phyloP scores from a whole-genome alignment of 164 flowering plant genomes.

The Echeveria elegans region DNA sequence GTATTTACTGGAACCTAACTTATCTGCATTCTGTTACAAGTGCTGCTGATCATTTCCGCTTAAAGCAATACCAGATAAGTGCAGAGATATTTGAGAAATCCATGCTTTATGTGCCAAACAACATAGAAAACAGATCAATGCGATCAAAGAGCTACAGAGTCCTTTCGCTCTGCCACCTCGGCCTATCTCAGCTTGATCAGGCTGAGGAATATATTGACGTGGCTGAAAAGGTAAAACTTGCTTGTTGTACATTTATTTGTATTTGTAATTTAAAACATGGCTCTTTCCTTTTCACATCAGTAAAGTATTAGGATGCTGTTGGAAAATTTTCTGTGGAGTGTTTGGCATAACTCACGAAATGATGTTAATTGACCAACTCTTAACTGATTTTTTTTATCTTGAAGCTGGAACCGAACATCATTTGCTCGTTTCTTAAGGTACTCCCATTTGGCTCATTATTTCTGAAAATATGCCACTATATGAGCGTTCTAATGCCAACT shows the following conservation, averaged over 20 bases:
- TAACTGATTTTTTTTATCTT: background rate
- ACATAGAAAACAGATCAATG: conserved; percentile 47
- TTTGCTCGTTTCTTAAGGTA: conserved; percentile 85
- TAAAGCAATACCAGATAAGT: conserved; percentile 59
- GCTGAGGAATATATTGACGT: conserved; percentile 84
- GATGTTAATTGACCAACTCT: conserved; percentile 2
- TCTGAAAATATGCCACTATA: background rate
- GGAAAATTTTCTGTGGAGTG: no score
- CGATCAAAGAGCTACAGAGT: conserved; percentile 87
- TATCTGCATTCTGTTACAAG: conserved; percentile 27
- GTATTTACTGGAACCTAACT: background rate
- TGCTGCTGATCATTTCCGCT: conserved; percentile 69
- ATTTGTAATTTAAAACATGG: no score
- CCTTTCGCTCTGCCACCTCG: conserved; percentile 81
- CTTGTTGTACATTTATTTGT: no score
- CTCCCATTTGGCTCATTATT: conserved; percentile 13
- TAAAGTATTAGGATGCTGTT: no score
- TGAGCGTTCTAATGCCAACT: background rate
- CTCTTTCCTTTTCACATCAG: no score
- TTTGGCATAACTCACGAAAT: background rate
- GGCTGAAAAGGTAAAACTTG: conserved; percentile 83
- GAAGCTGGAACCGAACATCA: conserved; percentile 87
- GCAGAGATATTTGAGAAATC: conserved; percentile 87
- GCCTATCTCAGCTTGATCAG: conserved; percentile 68
- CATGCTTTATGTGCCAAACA: conserved; percentile 73